Conservation (phyloP, 371 early-diverging fungal species). For the Mucor plumbeus region DNA sequence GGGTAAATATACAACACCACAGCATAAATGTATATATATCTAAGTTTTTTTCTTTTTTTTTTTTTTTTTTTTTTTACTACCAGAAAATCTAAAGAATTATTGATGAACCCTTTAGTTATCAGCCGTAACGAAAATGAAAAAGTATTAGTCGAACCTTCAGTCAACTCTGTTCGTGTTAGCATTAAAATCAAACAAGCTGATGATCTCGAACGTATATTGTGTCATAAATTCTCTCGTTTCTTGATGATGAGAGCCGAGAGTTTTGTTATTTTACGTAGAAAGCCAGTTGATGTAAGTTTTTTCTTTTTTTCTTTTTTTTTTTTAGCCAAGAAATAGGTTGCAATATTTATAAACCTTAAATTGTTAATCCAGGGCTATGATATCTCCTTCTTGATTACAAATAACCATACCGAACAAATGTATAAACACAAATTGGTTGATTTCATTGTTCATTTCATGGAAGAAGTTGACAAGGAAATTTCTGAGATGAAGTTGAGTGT, state of each 20-base stretch:
- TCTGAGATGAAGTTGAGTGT: slow-evolving; percentile 97
- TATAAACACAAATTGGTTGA: slow-evolving; percentile 97
- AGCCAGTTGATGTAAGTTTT: slow-evolving; percentile 80
- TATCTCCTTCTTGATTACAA: slow-evolving; percentile 94
- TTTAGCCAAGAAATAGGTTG: neutral
- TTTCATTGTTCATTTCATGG: slow-evolving; percentile 98
- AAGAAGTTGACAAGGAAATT: slow-evolving; percentile 98
- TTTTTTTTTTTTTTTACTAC: neutral
- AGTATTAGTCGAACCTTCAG: slow-evolving; percentile 90
- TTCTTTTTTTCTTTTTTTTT: neutral
- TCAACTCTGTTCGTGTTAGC: slow-evolving; percentile 93
- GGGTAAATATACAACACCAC: slow-evolving; percentile 54
- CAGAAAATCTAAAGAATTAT: slow-evolving; percentile 35
- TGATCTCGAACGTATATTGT: slow-evolving; percentile 94
- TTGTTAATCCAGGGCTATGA: slow-evolving; percentile 80
- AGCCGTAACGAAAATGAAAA: slow-evolving; percentile 95
- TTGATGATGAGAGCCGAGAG: slow-evolving; percentile 96
- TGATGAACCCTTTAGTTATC: slow-evolving; percentile 83
- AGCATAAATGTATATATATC: neutral
- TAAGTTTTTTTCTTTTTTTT: too few species aligned
- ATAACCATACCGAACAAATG: slow-evolving; percentile 96
- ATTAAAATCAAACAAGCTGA: slow-evolving; percentile 98
- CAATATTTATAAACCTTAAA: too few species aligned
- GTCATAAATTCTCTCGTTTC: slow-evolving; percentile 96
- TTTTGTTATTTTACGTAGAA: slow-evolving; percentile 93